Evolutionary conservation across 1,139 yeast species (phyloP).

Genomic region (Debaryomyces robertsiae): DNA sequence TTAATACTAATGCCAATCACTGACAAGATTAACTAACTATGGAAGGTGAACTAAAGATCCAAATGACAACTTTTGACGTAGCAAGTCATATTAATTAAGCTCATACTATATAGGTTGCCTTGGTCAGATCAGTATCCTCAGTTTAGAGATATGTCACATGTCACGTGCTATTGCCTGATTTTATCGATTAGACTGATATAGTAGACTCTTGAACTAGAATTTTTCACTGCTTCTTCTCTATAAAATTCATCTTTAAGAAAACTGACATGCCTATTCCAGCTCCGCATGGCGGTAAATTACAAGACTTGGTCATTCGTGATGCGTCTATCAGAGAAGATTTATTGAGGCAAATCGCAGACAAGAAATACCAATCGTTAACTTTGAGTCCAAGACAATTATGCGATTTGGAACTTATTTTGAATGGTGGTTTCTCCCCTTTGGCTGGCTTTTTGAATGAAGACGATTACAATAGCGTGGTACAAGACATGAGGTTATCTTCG

Average conservation of each 20-base stretch:
- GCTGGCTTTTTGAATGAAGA: conserved; percentile 80
- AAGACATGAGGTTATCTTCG: conserved; percentile 69
- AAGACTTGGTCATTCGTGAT: conserved; percentile 86
- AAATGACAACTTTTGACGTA: too few species aligned
- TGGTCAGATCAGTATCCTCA: too few species aligned
- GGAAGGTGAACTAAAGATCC: too few species aligned
- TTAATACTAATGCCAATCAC: too few species aligned
- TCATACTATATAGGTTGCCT: too few species aligned
- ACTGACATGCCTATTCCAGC: conserved; percentile 64
- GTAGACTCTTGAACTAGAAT: not conserved
- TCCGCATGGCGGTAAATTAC: conserved; percentile 90
- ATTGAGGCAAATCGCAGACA: conserved; percentile 55
- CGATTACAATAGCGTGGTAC: conserved; percentile 81
- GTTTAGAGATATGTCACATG: too few species aligned
- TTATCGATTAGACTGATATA: not conserved
- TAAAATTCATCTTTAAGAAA: conserved; percentile 11
- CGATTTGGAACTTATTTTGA: conserved; percentile 86
- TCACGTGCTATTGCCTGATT: conserved; percentile 31
- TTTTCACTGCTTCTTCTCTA: not conserved
- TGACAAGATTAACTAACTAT: too few species aligned
- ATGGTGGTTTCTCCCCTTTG: conserved; percentile 94
- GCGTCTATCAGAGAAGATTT: conserved; percentile 58
- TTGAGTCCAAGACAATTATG: conserved; percentile 90
- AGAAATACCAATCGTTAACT: conserved; percentile 49
- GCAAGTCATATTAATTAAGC: too few species aligned